Evolutionary conservation across 1,284 basidiomycete species (phyloP).

Genomic region (Ustilago crameri): DNA sequence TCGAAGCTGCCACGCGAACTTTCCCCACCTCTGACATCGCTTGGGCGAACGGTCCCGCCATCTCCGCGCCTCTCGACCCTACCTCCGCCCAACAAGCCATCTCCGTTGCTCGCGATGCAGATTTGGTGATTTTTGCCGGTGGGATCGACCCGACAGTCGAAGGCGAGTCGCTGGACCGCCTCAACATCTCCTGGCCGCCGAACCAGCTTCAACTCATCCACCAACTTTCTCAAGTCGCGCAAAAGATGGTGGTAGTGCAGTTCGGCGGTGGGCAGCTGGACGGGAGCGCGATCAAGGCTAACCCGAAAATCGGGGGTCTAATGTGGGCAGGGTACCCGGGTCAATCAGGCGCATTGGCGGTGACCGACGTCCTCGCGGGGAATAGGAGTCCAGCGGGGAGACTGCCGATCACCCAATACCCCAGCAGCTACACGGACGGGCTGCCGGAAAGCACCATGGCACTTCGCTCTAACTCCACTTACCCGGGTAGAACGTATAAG

Average conservation of each 20-base stretch:
- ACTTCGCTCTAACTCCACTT: slow-evolving; percentile 6
- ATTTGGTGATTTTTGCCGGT: slow-evolving; percentile 20
- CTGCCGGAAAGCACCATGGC: slow-evolving; percentile 13
- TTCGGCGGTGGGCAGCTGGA: slow-evolving; percentile 31
- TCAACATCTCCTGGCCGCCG: slow-evolving; percentile 15
- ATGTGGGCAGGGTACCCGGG: slow-evolving; percentile 34
- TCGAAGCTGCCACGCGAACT: slow-evolving; percentile 3
- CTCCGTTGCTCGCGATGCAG: background rate
- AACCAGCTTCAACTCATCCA: slow-evolving; percentile 28
- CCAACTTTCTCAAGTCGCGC: background rate
- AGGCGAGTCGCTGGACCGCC: slow-evolving; percentile 12
- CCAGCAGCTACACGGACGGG: slow-evolving; percentile 9
- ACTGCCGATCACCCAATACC: slow-evolving; percentile 34
- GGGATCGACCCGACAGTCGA: slow-evolving; percentile 24
- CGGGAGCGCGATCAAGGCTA: slow-evolving; percentile 6
- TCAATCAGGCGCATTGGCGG: slow-evolving; percentile 14
- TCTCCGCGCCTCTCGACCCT: background rate
- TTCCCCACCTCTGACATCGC: slow-evolving; percentile 2
- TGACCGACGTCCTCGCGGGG: slow-evolving; percentile 13
- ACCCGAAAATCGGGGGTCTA: slow-evolving; percentile 2
- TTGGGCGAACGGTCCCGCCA: slow-evolving; percentile 21
- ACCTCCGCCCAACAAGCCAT: slow-evolving; percentile 1
- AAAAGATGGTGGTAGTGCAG: slow-evolving; percentile 19
- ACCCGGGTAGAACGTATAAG: slow-evolving; percentile 29
- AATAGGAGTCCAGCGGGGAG: slow-evolving; percentile 9